phyloP scores from a whole-genome alignment of 2,329 filamentous ascomycete species.

The Corinectria fuckeliana region DNA sequence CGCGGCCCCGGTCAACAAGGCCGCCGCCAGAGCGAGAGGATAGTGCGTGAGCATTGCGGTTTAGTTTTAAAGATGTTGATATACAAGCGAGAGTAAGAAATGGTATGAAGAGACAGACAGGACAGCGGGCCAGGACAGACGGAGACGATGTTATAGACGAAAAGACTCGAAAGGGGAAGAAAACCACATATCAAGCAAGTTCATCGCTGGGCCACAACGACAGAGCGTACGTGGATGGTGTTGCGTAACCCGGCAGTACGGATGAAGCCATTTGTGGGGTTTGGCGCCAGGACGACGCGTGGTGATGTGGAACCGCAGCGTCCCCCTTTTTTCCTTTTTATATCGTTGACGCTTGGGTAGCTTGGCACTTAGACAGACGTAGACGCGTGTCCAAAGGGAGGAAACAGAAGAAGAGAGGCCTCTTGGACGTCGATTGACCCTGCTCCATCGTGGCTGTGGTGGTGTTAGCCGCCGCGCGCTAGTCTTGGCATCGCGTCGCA shows the following conservation, averaged over 20 bases:
- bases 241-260: slow-evolving; percentile 9
- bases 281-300: neutral
- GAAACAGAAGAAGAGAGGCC: neutral
- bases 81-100: neutral
- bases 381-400: neutral
- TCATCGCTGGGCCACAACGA: neutral
- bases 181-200: neutral
- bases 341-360: neutral
- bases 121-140: neutral
- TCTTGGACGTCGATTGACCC: neutral
- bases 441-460: neutral
- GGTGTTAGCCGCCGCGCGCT: neutral
- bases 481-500: neutral
- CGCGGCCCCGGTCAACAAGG: slow-evolving; percentile 11
- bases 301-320: slow-evolving; percentile 2
- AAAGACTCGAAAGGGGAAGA: neutral
- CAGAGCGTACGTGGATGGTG: slow-evolving; percentile 4
- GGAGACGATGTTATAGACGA: neutral
- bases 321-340: slow-evolving; percentile 1
- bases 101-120: neutral
- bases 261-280: slow-evolving; percentile 22
- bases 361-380: neutral
- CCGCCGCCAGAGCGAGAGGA: slow-evolving; percentile 11
- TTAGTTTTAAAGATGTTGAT: neutral
- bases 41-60: slow-evolving; percentile 9